Percentiles rank a stretch among this genome's conserved stretches.
Evolutionary conservation across 441 rosid genomes (phyloP).

Genomic region (Aquilaria agallochum): DNA sequence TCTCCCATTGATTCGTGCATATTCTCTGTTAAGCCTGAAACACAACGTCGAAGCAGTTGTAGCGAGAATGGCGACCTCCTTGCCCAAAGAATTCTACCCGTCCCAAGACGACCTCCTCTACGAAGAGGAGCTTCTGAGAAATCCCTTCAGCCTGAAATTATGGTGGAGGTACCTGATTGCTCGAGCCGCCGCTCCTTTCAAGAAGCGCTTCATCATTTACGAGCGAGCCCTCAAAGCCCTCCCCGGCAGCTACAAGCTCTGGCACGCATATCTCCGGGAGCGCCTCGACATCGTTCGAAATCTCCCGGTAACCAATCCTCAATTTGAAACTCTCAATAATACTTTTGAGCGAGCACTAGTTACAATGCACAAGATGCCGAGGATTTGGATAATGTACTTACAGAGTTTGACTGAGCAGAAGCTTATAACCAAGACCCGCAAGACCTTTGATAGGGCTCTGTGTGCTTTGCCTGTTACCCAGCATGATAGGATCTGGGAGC

Average conservation of each 20-base stretch:
- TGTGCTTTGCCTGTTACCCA: constrained; percentile 92
- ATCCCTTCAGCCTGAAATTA: constrained; percentile 74
- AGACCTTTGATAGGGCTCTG: constrained; percentile 77
- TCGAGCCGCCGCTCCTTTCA: constrained; percentile 58
- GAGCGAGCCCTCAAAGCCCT: constrained; percentile 86
- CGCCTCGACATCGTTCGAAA: constrained; percentile 74
- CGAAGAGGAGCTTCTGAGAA: constrained; percentile 82
- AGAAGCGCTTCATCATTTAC: constrained; percentile 68
- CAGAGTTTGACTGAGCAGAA: constrained; percentile 58
- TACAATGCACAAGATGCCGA: constrained; percentile 95
- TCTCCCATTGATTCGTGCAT: too few species aligned
- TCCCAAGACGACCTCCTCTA: constrained; percentile 78
- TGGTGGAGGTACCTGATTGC: constrained; percentile 96
- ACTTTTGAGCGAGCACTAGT: constrained; percentile 87
- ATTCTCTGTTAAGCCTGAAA: too few species aligned
- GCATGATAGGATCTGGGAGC: constrained; percentile 93
- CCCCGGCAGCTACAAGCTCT: constrained; percentile 88
- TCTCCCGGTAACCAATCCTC: constrained; percentile 62
- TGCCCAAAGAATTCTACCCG: constrained; percentile 72
- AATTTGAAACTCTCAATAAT: constrained; percentile 70
- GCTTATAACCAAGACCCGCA: constrained; percentile 50
- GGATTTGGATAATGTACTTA: constrained; percentile 94
- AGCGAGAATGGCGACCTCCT: too few species aligned
- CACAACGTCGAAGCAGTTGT: too few species aligned
- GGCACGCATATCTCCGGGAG: constrained; percentile 82